A percentile compares a stretch with the other conserved stretches of the same genome.
These are phyloP conservation scores for Globisporangium paroecandrum DNA, from an alignment of 352 stramenopile genomes.

Conservation along the genomic window DNA sequence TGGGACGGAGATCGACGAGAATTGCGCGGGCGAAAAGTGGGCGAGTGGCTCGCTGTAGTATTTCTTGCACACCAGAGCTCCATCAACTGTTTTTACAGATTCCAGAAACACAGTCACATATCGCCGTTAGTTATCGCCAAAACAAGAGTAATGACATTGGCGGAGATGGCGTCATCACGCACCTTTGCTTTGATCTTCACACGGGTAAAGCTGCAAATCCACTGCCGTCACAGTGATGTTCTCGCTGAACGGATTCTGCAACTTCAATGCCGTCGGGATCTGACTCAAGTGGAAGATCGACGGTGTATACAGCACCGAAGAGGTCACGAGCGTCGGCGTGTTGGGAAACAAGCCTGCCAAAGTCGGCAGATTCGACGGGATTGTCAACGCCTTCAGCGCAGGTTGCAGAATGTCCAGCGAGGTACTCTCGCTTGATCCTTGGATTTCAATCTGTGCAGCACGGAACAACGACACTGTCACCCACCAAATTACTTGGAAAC, in stretches of 20 bases:
- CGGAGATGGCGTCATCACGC: conserved; percentile 7
- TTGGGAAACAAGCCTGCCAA: conserved; percentile 62
- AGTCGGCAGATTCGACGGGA: conserved; percentile 57
- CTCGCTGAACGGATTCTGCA: conserved; percentile 82
- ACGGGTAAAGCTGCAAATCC: conserved; percentile 75
- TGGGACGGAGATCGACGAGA: conserved; percentile 72
- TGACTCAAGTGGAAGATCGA: conserved; percentile 65
- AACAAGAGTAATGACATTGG: background rate
- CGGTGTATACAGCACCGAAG: conserved; percentile 69
- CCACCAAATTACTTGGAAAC: background rate
- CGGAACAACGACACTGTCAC: conserved; percentile 7
- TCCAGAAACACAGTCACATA: background rate
- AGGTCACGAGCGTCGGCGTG: conserved; percentile 69
- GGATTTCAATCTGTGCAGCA: conserved; percentile 56
- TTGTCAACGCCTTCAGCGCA: conserved; percentile 48
- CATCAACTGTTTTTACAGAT: conserved; percentile 24
- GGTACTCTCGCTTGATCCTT: conserved; percentile 49
- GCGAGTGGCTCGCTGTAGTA: conserved; percentile 67
- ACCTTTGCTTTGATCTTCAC: conserved; percentile 59
- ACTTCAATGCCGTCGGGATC: conserved; percentile 66
- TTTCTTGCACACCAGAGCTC: conserved; percentile 54
- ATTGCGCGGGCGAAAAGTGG: conserved; percentile 56
- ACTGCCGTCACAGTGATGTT: conserved; percentile 64
- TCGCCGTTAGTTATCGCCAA: background rate
- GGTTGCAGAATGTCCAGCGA: conserved; percentile 59